phyloP scores from a whole-genome alignment of 768 basidiomycete genomes.

The Kwoniella dejecticola region DNA sequence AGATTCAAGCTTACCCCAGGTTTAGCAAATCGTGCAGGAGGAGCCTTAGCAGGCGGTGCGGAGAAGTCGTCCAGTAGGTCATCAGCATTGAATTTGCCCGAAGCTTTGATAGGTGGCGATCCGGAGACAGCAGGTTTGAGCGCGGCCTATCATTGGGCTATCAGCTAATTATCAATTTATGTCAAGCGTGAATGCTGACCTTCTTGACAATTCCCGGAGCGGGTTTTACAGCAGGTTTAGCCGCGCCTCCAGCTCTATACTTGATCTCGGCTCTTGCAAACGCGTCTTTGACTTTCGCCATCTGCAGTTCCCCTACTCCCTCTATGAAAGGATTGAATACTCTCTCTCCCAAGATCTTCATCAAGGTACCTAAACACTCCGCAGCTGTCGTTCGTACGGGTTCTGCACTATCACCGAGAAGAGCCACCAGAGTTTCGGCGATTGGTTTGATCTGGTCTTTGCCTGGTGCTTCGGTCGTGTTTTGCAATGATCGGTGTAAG shows the following conservation, averaged over 20 bases:
- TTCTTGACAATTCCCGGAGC: conserved; percentile 30
- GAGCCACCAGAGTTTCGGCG: conserved; percentile 70
- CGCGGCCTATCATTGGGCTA: neutral
- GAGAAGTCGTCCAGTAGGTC: conserved; percentile 53
- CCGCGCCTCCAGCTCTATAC: conserved; percentile 67
- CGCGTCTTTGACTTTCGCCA: conserved; percentile 90
- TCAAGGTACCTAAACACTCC: conserved; percentile 78
- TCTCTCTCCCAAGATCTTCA: conserved; percentile 96
- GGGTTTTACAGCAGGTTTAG: conserved; percentile 27
- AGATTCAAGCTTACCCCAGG: conserved; percentile 21
- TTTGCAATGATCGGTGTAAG: conserved; percentile 72
- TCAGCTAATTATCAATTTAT: neutral
- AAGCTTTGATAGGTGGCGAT: conserved; percentile 43
- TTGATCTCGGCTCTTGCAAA: conserved; percentile 90
- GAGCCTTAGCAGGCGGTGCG: conserved; percentile 36
- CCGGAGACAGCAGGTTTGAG: conserved; percentile 21
- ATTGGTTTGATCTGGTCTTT: conserved; percentile 77
- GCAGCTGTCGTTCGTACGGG: conserved; percentile 90
- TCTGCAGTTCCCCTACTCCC: conserved; percentile 78
- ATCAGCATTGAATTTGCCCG: conserved; percentile 34
- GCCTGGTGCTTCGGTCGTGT: conserved; percentile 69
- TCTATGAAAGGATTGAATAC: conserved; percentile 85
- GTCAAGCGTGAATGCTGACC: conserved; percentile 26
- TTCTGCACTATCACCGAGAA: conserved; percentile 86
- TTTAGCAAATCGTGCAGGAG: conserved; percentile 41